Evolutionary conservation across 495 filamentous ascomycete genomes (phyloP), one percentile per base, ranked within the genome.

Genomic region (Aspergillus baeticus): DNA sequence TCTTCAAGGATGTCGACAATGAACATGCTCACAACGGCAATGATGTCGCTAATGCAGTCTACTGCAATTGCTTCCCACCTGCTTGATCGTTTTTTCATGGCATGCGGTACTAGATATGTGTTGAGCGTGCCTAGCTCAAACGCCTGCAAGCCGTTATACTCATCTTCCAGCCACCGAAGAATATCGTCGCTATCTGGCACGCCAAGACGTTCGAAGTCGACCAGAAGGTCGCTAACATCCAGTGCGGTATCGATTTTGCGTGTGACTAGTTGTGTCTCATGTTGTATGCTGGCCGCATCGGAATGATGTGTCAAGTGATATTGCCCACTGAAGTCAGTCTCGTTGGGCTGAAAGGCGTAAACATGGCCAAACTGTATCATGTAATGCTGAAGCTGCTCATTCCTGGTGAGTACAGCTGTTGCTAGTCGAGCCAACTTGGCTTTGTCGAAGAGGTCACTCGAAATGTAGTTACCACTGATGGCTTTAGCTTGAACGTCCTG

Each of bases 41-140:
- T 76, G 5, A 79, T 63, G 29, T 72, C 61, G 37, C 68, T 73
- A n/a, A 83, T 67, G 51, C 84, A 80, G 0, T 65, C 67, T 7
- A 69, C 31, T 0, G 79, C 75, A 6, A 87, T 65, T 1, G 22
- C 31, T 0, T 69, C 58, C 84, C 81, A 87, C 26, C 83, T 84
- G 5, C 42, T 60, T 0, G 81, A 80, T 58, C 87, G 82, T 34
- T 82, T 73, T 29, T 74, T 77, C 65, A 84, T 81, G 3, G 78
- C 65, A 8, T 58, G 76, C 0, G 69, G 62, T 6, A 83, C 60
- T 0, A 87, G 43, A 0, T 66, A 49, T 4, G 59, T 37, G 26
- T 75, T 69, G 59, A 81, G 75, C 0, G 67, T 71, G 0, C 73
- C 70, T 15, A 77, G 51, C 21, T 76, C 70, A 44, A 78, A 74